Percentiles rank a stretch among this genome's conserved stretches.
These are phyloP conservation scores for Macrolepiota dolichaula DNA, from an alignment of 768 basidiomycete species.

Conservation along the genomic window DNA sequence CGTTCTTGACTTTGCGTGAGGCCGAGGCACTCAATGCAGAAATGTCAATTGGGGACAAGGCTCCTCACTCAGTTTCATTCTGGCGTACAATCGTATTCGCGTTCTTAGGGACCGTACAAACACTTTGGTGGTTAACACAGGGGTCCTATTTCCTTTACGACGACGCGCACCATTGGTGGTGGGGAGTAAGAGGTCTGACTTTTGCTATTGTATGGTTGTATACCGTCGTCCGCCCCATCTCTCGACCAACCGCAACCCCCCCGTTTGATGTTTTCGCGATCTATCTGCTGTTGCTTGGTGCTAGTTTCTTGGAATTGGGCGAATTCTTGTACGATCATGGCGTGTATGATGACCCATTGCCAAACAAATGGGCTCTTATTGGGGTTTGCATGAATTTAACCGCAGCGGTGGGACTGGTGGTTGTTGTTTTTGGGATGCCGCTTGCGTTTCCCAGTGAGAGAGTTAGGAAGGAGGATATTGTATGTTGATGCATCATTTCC, in stretches of 20 bases:
- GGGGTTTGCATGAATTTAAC: slow-evolving; percentile 40
- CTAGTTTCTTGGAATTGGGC: slow-evolving; percentile 47
- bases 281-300: slow-evolving; percentile 46
- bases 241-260: slow-evolving; percentile 50
- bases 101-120: slow-evolving; percentile 51
- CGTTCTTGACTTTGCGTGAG: slow-evolving; percentile 49
- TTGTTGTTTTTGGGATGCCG: slow-evolving; percentile 58
- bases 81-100: slow-evolving; percentile 48
- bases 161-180: slow-evolving; percentile 19
- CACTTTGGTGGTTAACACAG: slow-evolving; percentile 54
- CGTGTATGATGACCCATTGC: slow-evolving; percentile 40
- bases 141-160: slow-evolving; percentile 52
- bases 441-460: slow-evolving; percentile 55
- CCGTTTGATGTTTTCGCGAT: slow-evolving; percentile 65
- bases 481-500: slow-evolving; percentile 29
- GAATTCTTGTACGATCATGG: slow-evolving; percentile 50
- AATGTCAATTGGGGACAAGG: slow-evolving; percentile 13
- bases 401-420: slow-evolving; percentile 39
- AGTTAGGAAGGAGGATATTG: slow-evolving; percentile 57
- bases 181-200: slow-evolving; percentile 28
- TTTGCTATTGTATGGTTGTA: slow-evolving; percentile 65
- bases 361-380: slow-evolving; percentile 24
- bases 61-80: slow-evolving; percentile 34
- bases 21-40: slow-evolving; percentile 45
- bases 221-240: slow-evolving; percentile 50